A percentile compares a stretch with the other conserved stretches of the same genome.
These are phyloP conservation scores for Multifurca ochricompacta DNA, from an alignment of 768 basidiomycete genomes.

Conservation along the genomic window DNA sequence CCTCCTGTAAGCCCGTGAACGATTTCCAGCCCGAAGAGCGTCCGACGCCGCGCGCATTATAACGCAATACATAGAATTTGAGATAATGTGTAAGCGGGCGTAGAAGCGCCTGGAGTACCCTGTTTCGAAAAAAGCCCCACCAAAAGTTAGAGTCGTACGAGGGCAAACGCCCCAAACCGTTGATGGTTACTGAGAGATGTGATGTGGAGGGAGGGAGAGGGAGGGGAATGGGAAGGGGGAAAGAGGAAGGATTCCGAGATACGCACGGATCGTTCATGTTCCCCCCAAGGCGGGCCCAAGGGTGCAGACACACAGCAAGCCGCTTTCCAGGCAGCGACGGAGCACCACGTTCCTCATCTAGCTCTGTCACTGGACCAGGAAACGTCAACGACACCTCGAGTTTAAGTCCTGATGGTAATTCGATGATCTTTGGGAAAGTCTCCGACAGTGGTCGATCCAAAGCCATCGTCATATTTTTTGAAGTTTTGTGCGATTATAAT, in stretches of 20 bases:
- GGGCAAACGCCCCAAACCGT: too few species aligned
- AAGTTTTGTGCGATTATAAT: too few species aligned
- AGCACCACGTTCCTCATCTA: conserved; percentile 16
- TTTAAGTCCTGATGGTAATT: conserved; percentile 15
- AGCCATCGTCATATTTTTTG: background rate
- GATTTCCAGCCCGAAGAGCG: conserved; percentile 66
- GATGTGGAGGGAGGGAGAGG: background rate
- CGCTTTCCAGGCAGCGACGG: conserved; percentile 28
- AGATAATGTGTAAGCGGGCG: conserved; percentile 34
- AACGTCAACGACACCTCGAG: conserved; percentile 13
- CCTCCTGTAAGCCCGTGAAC: conserved; percentile 65
- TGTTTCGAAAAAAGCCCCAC: conserved; percentile 23
- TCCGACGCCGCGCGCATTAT: conserved; percentile 76
- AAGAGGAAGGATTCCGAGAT: too few species aligned
- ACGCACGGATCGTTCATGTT: conserved; percentile 70
- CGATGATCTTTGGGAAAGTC: conserved; percentile 10
- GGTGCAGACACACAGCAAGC: conserved; percentile 67
- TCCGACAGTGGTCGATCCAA: conserved; percentile 1
- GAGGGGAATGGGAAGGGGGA: too few species aligned
- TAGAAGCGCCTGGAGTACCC: conserved; percentile 39
- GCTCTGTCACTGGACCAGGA: conserved; percentile 7
- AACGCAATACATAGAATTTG: conserved; percentile 55
- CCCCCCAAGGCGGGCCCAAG: conserved; percentile 83
- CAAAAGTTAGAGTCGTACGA: too few species aligned
- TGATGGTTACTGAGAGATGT: too few species aligned